Conservation (phyloP, 176 grass and related monocot genomes). For the Ampelocalamus luodianensis region DNA sequence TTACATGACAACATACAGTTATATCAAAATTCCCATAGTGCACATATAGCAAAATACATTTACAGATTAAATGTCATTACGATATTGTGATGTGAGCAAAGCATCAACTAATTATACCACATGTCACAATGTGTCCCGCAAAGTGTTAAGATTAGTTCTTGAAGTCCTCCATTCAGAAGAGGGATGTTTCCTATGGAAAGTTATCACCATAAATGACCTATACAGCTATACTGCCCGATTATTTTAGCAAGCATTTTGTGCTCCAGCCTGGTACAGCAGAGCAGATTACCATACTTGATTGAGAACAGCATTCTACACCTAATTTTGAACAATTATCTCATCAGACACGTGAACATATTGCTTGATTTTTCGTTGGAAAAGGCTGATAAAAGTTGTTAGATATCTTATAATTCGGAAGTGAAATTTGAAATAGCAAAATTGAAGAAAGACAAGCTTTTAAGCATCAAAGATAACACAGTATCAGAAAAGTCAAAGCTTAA, state of each 20-base stretch:
- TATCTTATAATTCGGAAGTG: neutral
- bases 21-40: neutral
- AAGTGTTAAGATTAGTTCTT: neutral
- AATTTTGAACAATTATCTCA: conserved; percentile 9
- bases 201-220: neutral
- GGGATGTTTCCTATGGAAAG: conserved; percentile 7
- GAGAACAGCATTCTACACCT: neutral
- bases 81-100: neutral
- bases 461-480: neutral
- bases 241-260: conserved; percentile 26
- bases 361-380: conserved; percentile 17
- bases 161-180: neutral
- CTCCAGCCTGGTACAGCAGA: neutral
- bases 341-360: neutral
- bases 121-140: neutral
- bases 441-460: conserved; percentile 19
- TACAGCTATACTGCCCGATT: neutral
- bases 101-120: conserved; percentile 1
- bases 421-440: conserved; percentile 13
- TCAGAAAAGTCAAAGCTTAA: neutral
- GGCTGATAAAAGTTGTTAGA: neutral
- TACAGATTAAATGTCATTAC: neutral
- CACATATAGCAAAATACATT: neutral
- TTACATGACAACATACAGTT: conserved; percentile 16
- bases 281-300: neutral